Percentiles rank a stretch among this genome's conserved stretches.
phyloP scores from a whole-genome alignment of 352 stramenopile species.

The Pythium phragmitis region DNA sequence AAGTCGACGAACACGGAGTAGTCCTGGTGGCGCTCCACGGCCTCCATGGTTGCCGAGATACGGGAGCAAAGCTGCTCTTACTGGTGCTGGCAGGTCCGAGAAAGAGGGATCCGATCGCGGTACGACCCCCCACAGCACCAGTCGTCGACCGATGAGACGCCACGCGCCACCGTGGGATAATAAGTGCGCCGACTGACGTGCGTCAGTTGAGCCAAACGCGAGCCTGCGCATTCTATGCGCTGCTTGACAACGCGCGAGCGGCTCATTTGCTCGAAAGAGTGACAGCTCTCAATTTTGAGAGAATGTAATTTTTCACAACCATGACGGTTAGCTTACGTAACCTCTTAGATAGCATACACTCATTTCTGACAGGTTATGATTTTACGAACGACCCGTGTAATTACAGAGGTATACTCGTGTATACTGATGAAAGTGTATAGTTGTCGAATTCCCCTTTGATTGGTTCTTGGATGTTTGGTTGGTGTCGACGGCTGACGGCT shows the following conservation, averaged over 20 bases:
- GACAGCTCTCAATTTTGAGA: conserved; percentile 9
- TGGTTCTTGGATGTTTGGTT: conserved; percentile 34
- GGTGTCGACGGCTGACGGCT: conserved; percentile 18
- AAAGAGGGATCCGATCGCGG: background rate
- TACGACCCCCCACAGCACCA: background rate
- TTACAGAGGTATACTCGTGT: conserved; percentile 19
- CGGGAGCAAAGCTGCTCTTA: background rate
- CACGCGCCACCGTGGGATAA: conserved; percentile 2
- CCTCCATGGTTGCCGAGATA: conserved; percentile 17
- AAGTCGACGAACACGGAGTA: conserved; percentile 57
- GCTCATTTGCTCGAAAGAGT: conserved; percentile 7
- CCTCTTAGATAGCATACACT: background rate
- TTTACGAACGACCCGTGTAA: conserved; percentile 11
- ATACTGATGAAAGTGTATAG: conserved; percentile 18
- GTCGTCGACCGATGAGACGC: background rate
- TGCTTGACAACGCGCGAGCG: background rate
- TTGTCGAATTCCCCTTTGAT: conserved; percentile 17
- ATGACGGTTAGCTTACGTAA: background rate
- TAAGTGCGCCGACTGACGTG: conserved; percentile 5
- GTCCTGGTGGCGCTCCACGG: conserved; percentile 32
- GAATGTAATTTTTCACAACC: background rate
- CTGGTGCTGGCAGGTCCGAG: background rate
- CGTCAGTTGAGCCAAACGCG: conserved; percentile 16
- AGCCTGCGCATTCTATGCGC: conserved; percentile 11
- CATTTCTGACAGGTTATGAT: background rate